Conservation (phyloP, 2,329 filamentous ascomycete species). For the Aspergillus calidoustus region DNA sequence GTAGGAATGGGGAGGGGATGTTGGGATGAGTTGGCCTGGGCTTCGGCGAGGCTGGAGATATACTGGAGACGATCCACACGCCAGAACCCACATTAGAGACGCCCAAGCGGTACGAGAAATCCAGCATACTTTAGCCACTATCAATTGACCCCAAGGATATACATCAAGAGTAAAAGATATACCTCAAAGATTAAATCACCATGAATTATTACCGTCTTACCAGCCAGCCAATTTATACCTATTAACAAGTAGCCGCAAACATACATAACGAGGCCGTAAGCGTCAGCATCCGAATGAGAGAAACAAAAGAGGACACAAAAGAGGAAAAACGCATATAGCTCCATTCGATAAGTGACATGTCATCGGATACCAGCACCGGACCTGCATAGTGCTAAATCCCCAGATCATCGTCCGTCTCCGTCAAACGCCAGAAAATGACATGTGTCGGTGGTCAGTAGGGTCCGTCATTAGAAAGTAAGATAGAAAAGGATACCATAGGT, state of each 20-base stretch:
- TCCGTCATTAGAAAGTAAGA: background rate
- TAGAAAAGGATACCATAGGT: background rate
- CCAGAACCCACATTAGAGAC: no score
- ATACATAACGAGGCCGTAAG: background rate
- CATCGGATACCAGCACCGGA: background rate
- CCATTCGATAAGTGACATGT: background rate
- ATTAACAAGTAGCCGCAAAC: background rate
- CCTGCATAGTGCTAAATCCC: background rate
- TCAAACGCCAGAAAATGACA: background rate
- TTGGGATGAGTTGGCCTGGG: no score
- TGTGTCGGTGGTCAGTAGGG: background rate
- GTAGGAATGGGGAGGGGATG: no score
- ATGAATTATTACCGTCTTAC: no score
- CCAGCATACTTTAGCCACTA: no score
- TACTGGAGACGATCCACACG: no score
- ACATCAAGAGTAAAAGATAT: no score
- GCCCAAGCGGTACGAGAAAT: background rate
- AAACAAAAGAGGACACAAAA: background rate
- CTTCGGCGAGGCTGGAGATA: no score
- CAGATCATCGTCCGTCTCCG: background rate
- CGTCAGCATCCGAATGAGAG: background rate
- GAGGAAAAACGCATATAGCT: background rate
- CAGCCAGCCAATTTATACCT: no score
- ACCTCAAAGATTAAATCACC: no score
- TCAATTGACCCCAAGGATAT: no score